These are phyloP conservation scores for Ganoderma meredithae DNA, from an alignment of 1,284 basidiomycete species.

Conservation along the genomic window DNA sequence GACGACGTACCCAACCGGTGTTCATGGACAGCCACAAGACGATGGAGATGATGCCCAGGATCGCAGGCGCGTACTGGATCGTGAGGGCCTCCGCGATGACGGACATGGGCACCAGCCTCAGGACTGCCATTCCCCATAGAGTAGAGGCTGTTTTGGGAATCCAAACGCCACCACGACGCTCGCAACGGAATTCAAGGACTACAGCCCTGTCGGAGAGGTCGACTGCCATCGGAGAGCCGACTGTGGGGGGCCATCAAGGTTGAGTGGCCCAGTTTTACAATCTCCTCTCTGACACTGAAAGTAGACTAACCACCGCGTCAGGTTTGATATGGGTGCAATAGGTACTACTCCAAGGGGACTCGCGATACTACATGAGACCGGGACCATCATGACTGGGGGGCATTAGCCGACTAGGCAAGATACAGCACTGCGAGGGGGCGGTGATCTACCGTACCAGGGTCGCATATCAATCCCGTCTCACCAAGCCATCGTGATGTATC, in stretches of 20 bases:
- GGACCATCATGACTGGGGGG: conserved; percentile 46
- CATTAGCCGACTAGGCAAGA: not conserved
- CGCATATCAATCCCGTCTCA: conserved; percentile 50
- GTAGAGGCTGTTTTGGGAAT: conserved; percentile 65
- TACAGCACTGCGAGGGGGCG: not conserved
- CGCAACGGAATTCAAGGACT: conserved; percentile 26
- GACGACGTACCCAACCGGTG: conserved; percentile 54
- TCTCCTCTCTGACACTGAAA: no score
- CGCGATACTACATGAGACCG: conserved; percentile 51
- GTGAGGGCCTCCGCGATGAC: conserved; percentile 44
- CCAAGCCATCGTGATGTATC: conserved; percentile 3
- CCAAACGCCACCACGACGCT: conserved; percentile 47
- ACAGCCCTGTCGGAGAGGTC: conserved; percentile 59
- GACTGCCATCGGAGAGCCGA: conserved; percentile 62
- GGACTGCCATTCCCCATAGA: conserved; percentile 55
- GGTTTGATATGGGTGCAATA: conserved; percentile 49
- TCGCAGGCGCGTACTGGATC: conserved; percentile 48
- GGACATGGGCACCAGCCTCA: conserved; percentile 49
- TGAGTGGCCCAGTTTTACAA: no score
- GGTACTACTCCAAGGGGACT: not conserved
- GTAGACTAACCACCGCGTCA: no score
- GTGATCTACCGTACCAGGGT: conserved; percentile 46
- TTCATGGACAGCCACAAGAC: conserved; percentile 55
- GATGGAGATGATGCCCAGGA: conserved; percentile 48
- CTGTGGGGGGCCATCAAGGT: conserved; percentile 54